These are phyloP conservation scores for Vigna unguiculata DNA, from an alignment of 306 rosid species.

Conservation along the genomic window DNA sequence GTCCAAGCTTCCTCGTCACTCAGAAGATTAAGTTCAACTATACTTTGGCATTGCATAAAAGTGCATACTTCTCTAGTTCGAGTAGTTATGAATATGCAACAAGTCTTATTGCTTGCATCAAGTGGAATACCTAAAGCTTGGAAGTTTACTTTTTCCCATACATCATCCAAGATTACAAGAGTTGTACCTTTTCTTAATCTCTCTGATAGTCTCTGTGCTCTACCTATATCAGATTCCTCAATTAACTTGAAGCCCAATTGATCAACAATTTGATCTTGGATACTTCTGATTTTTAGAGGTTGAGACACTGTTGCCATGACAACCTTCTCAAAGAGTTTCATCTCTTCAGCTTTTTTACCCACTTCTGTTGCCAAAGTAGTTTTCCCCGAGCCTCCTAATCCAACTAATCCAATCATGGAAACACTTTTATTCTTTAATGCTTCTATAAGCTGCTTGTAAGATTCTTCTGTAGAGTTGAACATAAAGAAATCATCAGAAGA, in stretches of 20 bases:
- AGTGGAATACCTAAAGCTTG: neutral
- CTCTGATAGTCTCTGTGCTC: neutral
- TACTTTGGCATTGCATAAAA: neutral
- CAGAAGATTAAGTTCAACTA: neutral
- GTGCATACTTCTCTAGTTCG: neutral
- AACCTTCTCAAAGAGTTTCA: neutral
- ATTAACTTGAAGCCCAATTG: neutral
- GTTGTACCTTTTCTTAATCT: neutral
- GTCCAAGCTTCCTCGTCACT: neutral
- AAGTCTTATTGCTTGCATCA: neutral
- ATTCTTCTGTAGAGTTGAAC: neutral
- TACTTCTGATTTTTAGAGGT: neutral
- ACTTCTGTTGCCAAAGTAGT: neutral
- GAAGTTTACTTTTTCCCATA: too few relatives aligned
- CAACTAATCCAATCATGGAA: neutral
- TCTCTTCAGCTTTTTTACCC: neutral
- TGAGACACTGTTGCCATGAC: neutral
- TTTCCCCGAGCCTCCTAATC: neutral
- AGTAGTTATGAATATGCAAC: neutral
- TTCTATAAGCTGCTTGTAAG: neutral
- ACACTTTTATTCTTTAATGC: neutral
- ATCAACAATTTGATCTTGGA: neutral
- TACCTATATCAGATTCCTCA: neutral
- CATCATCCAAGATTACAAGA: neutral
- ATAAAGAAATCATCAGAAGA: neutral